These are phyloP conservation scores for Epichloe scottii DNA, from an alignment of 2,329 filamentous ascomycete genomes.

Conservation along the genomic window DNA sequence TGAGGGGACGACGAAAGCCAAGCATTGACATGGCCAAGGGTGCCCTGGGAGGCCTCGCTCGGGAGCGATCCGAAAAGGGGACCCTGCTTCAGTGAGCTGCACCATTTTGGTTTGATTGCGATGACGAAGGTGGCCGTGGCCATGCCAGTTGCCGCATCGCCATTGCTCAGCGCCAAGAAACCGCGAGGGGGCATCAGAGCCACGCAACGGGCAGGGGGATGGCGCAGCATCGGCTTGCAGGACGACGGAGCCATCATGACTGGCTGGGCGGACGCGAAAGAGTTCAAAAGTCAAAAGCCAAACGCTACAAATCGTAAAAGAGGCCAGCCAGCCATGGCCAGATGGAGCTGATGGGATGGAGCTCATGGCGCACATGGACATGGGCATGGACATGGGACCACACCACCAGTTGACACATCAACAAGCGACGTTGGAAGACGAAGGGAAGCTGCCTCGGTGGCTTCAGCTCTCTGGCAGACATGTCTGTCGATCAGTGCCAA, in stretches of 20 bases:
- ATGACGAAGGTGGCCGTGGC: constrained; percentile 1
- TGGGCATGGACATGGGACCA: neutral
- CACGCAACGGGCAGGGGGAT: neutral
- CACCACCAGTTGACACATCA: neutral
- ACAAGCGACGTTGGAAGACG: no score
- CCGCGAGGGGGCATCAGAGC: neutral
- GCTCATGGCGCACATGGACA: neutral
- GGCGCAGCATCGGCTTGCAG: no score
- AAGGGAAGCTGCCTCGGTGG: neutral
- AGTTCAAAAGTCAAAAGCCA: neutral
- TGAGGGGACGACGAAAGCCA: neutral
- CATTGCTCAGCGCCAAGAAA: neutral
- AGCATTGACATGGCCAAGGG: neutral
- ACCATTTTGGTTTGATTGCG: neutral
- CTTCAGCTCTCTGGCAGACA: no score
- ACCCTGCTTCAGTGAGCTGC: neutral
- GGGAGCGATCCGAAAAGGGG: constrained; percentile 5
- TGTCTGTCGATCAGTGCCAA: neutral
- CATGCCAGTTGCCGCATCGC: neutral
- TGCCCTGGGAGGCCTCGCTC: constrained; percentile 6
- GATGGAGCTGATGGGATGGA: neutral
- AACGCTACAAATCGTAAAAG: neutral
- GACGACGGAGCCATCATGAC: no score
- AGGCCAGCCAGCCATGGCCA: neutral
- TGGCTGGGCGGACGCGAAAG: neutral